These are phyloP conservation scores for Magnusiomyces ingens DNA, from an alignment of 1,139 yeast species.

Conservation along the genomic window DNA sequence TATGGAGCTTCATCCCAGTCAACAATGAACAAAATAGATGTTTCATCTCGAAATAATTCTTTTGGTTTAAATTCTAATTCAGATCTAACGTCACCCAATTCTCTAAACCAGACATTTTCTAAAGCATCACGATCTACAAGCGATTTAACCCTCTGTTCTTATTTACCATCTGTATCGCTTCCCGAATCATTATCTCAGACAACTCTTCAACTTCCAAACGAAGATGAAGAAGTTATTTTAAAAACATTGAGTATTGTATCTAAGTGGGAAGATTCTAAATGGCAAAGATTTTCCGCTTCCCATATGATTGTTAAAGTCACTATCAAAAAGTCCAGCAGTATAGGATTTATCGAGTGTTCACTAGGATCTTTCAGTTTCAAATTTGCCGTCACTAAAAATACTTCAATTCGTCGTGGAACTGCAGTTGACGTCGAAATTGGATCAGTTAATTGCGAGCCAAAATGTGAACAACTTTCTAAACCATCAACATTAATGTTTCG, in stretches of 20 bases:
- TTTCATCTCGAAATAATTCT: not conserved
- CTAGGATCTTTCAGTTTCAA: slow-evolving; percentile 4
- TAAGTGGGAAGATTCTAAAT: slow-evolving; percentile 7
- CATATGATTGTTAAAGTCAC: slow-evolving; percentile 2
- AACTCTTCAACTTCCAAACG: not conserved
- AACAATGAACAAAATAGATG: too few species aligned
- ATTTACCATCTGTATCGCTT: not conserved
- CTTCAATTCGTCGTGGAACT: slow-evolving; percentile 21
- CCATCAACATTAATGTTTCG: not conserved
- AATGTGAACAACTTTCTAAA: not conserved
- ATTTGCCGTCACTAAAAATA: slow-evolving; percentile 10
- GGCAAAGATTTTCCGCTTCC: slow-evolving; percentile 7
- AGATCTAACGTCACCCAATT: not conserved
- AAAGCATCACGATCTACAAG: not conserved
- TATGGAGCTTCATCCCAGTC: not conserved
- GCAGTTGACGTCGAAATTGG: slow-evolving; percentile 28
- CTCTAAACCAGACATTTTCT: not conserved
- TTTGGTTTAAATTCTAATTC: not conserved
- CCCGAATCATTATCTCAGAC: not conserved
- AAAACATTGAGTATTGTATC: slow-evolving; percentile 10
- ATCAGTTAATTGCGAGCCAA: slow-evolving; percentile 13
- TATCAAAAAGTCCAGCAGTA: not conserved
- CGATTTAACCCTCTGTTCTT: not conserved
- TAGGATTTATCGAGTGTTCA: slow-evolving; percentile 3
- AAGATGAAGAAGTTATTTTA: slow-evolving; percentile 1